A percentile compares a stretch with the other conserved stretches of the same genome.
phyloP scores from a whole-genome alignment of 768 basidiomycete species.

The Tubosaeta sp. region DNA sequence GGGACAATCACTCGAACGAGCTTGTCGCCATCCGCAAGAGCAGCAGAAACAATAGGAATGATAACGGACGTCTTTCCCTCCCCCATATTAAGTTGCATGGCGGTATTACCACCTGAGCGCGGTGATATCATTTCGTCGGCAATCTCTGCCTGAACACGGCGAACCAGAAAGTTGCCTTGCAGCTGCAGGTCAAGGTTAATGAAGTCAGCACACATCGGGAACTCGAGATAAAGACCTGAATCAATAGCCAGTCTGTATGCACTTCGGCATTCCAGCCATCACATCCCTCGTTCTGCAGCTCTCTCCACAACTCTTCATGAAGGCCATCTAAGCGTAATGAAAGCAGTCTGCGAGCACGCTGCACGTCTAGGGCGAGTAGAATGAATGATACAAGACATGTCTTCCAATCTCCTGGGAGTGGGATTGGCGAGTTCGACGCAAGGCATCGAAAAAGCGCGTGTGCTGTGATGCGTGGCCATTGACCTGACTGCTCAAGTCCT shows the following conservation, averaged over 20 bases:
- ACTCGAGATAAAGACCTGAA: slow-evolving; percentile 33
- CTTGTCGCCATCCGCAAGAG: slow-evolving; percentile 40
- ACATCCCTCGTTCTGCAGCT: not conserved
- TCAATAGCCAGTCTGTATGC: slow-evolving; percentile 39
- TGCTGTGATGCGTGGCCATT: too few relatives aligned
- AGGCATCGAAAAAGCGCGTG: slow-evolving; percentile 29
- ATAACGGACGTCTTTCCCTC: slow-evolving; percentile 52
- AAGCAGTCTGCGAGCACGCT: slow-evolving; percentile 12
- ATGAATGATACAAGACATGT: slow-evolving; percentile 25
- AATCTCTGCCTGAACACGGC: slow-evolving; percentile 39
- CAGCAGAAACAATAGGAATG: slow-evolving; percentile 39
- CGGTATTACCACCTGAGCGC: slow-evolving; percentile 30
- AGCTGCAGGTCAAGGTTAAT: slow-evolving; percentile 29
- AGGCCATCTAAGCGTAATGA: not conserved
- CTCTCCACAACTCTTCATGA: not conserved
- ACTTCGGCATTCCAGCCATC: slow-evolving; percentile 11
- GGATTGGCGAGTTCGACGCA: slow-evolving; percentile 15
- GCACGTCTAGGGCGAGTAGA: slow-evolving; percentile 25
- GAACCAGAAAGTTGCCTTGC: slow-evolving; percentile 40
- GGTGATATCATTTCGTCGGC: slow-evolving; percentile 48
- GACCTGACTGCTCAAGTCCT: slow-evolving; percentile 8
- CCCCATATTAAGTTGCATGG: slow-evolving; percentile 55
- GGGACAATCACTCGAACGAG: slow-evolving; percentile 48
- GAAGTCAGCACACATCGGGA: too few relatives aligned
- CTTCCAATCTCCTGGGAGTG: slow-evolving; percentile 24